Evolutionary conservation across 1,139 yeast genomes (phyloP).

Genomic region (Magnusiomyces magnusii): DNA sequence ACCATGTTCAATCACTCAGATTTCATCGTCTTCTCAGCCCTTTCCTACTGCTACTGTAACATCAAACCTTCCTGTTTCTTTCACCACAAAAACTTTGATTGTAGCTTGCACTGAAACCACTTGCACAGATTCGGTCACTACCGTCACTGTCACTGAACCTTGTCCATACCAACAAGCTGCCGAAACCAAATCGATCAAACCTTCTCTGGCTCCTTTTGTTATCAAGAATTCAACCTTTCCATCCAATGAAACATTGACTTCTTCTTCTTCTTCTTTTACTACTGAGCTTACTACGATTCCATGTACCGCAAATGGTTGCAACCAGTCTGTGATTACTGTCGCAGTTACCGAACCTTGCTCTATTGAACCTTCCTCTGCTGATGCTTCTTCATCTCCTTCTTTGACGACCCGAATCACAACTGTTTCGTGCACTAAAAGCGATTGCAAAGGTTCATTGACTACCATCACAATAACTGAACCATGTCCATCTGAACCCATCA

Average conservation of each 20-base stretch:
- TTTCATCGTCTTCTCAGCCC: too few relatives aligned
- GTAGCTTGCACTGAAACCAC: background rate
- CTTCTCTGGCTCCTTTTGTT: background rate
- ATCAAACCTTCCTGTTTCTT: too few relatives aligned
- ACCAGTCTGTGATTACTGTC: background rate
- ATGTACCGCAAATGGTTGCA: background rate
- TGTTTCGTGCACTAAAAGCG: background rate
- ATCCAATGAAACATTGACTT: background rate
- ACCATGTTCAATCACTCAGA: too few relatives aligned
- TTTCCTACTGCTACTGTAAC: too few relatives aligned
- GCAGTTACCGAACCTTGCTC: background rate
- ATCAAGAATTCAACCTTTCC: too few relatives aligned
- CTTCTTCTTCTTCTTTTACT: background rate
- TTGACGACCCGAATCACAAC: background rate
- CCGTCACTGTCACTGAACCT: background rate
- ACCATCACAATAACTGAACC: background rate
- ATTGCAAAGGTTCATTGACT: background rate
- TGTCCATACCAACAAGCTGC: background rate
- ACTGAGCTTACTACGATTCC: background rate
- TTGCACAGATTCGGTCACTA: background rate
- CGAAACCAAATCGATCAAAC: background rate
- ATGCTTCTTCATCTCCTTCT: background rate
- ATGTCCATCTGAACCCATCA: background rate
- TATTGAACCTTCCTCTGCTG: background rate
- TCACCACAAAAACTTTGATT: background rate